Base-by-base conservation (phyloP, 805 yeast species). In the Sugiyamaella marilandica region DNA sequence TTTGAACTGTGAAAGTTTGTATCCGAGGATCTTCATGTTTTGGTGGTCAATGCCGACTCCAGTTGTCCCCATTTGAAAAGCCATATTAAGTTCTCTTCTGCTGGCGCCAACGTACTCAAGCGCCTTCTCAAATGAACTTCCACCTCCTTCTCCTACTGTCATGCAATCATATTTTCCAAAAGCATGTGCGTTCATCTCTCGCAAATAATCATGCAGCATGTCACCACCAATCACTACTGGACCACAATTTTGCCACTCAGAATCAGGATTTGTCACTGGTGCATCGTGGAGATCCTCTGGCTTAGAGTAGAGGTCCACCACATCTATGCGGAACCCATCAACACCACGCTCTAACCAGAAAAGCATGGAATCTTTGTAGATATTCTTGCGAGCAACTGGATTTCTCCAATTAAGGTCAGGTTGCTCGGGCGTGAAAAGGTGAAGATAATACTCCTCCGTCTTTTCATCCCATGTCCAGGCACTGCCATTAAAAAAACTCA, bases 401-500 rank as follows among this genome's bases (percentile, higher is more conserved):
- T 74, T 78, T 58, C 80, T 83, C 85, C 84, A 81, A 67, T 80
- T 81, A 59, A 81, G 69, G 61, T 81, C 84, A 13, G 84, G 84
- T 66, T 80, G 85, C 31, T 74, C 62, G 47, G 65, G 66, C 10
- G 82, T 82, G 65, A 79, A 80, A 53, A 79, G 68, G 50, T 73
- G 75, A 56, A 80, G 67, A 65, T 79, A 80, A 68, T 79, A 80
- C 65, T 80, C 83, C 45, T 74, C 72, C 14, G 83, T 79, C 2
- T 41, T 32, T 56, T 77, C 81, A 63, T 80, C 84, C 62, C 72
- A 80, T 41, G 68, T 68, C 84, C 85, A 80, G 13, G 84, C 81
- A 36, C 79, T 70, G 2, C 80, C 82, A 8, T 77, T 72, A 61
- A 81, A 81, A 59, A 66, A 68, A 4, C 81, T 74, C 35, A 62